phyloP scores from a whole-genome alignment of 495 filamentous ascomycete species.

The Bacidia gigantensis region DNA sequence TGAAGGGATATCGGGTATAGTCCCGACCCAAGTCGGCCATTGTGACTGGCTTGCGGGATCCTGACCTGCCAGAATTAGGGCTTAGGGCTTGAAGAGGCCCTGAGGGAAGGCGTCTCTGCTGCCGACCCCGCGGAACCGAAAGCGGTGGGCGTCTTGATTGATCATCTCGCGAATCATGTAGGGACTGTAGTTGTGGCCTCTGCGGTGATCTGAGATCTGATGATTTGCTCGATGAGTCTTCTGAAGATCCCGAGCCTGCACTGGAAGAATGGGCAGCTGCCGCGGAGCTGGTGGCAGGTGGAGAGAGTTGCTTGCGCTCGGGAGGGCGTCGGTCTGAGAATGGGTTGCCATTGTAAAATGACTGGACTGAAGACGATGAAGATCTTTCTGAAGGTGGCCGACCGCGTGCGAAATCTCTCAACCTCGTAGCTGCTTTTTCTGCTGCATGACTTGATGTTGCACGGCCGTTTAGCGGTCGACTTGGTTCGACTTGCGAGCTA shows the following conservation, averaged over 20 bases:
- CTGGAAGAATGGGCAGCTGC: not conserved
- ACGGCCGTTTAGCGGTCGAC: not conserved
- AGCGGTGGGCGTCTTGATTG: not conserved
- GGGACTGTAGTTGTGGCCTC: not conserved
- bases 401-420: constrained; percentile 15
- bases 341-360: constrained; percentile 2
- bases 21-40: constrained; percentile 31
- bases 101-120: not conserved
- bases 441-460: constrained; percentile 7
- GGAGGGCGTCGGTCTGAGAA: not conserved
- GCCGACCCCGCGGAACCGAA: not conserved
- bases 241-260: not conserved
- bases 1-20: constrained; percentile 32
- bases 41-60: constrained; percentile 11
- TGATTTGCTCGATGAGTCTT: not conserved
- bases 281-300: not conserved
- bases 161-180: not conserved
- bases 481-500: not conserved
- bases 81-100: not conserved
- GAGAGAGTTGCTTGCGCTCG: not conserved
- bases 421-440: constrained; percentile 11
- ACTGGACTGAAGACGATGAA: constrained; percentile 13
- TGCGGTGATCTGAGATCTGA: not conserved
- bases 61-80: not conserved
- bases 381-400: constrained; percentile 15